Base-by-base conservation (phyloP, 148 eudicot genomes). In the Arbutus unedo region DNA sequence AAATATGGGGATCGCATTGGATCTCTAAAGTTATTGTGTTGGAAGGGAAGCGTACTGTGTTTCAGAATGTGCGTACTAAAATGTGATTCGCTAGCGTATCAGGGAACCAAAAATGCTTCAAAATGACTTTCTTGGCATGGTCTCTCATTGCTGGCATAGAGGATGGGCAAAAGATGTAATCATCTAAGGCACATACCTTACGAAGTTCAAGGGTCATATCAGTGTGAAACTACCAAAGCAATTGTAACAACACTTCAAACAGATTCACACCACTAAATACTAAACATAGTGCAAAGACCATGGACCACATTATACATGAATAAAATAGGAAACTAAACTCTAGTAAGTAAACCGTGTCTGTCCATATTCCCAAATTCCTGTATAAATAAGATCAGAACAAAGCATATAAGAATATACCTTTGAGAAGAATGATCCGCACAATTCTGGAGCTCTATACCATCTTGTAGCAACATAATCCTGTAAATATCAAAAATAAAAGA, bases 401-500 rank as follows among this genome's bases (percentile, higher is more conserved):
- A 25, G 76, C 21, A 38, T 80, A 8, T 8, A 8, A 51, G 56
- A 47, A 19, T 11, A 76, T 85, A 92, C 95, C 93, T 90, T 92
- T 2, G 93, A 89, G 86, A 84, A 90, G 76, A 92, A 92, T 51
- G 95, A 92, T 54, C 95, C 95, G 82, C 95, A 92, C 51, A 92
- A 76, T 72, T 92, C 95, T 41, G 95, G 95, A 87, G 95, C 95
- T 50, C 94, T 82, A 83, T 92, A 92, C 94, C 94, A 92, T 79
- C 94, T 89, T 79, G 94, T 92, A 76, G 95, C 95, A 79, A 92
- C 95, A 82, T 92, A 92, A 81, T 92, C 95, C 95, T 92, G 90
- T 23, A 79, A 38, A 31, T 41, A 54, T 73, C 59, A 71, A 8
- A 45, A 72, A 21, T 25, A 19, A 8, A 83, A 79, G 25, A 9